These are phyloP conservation scores for Neurospora africana DNA, from an alignment of 495 filamentous ascomycete genomes.

Conservation along the genomic window DNA sequence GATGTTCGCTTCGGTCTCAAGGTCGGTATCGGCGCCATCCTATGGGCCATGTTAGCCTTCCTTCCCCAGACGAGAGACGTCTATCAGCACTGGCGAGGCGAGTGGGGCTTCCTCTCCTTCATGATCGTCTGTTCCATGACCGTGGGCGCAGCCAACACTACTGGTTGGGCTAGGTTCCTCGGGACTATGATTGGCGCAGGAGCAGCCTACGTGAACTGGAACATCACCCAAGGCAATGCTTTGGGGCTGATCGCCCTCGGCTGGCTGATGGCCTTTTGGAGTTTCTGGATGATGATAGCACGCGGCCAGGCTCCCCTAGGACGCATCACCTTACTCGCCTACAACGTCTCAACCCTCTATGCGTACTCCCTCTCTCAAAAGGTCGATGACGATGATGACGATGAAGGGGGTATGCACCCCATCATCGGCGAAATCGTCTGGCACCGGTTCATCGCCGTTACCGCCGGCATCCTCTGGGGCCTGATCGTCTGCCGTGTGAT, in stretches of 20 bases:
- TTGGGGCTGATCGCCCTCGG: conserved; percentile 65
- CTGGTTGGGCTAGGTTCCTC: conserved; percentile 73
- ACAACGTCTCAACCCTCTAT: conserved; percentile 93
- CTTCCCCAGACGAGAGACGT: conserved; percentile 63
- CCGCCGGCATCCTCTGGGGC: conserved; percentile 84
- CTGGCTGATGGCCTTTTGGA: conserved; percentile 68
- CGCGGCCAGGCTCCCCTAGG: conserved; percentile 81
- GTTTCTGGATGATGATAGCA: conserved; percentile 80
- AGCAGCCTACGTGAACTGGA: conserved; percentile 69
- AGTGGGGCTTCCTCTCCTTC: conserved; percentile 94
- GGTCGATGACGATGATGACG: conserved; percentile 67
- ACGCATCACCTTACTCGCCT: conserved; percentile 85
- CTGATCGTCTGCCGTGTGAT: conserved; percentile 79
- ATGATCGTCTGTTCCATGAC: conserved; percentile 99
- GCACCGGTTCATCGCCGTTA: conserved; percentile 84
- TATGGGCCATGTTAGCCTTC: conserved; percentile 83
- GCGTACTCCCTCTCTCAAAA: conserved; percentile 77
- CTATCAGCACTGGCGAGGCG: conserved; percentile 84
- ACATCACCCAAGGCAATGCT: conserved; percentile 58
- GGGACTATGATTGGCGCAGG: conserved; percentile 76
- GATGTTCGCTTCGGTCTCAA: conserved; percentile 72
- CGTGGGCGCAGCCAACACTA: conserved; percentile 88
- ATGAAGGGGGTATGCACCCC: conserved; percentile 77
- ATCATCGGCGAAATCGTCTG: conserved; percentile 78
- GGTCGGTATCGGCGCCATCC: conserved; percentile 75